These are phyloP conservation scores for Aspergillus piperis DNA, from an alignment of 2,329 filamentous ascomycete species.

Conservation along the genomic window DNA sequence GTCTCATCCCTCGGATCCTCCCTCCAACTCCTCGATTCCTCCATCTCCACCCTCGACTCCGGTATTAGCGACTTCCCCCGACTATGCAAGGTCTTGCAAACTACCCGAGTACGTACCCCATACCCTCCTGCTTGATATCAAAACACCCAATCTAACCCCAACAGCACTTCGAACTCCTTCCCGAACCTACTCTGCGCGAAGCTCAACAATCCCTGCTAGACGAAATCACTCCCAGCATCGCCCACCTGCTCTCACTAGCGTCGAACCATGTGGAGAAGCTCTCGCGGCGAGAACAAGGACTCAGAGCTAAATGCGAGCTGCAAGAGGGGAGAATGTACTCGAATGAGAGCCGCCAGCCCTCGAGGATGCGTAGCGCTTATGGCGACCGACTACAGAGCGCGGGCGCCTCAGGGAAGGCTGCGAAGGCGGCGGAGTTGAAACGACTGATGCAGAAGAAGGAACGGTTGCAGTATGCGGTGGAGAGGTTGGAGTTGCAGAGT, in stretches of 20 bases:
- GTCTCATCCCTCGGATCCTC: slow-evolving; percentile 63
- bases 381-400: slow-evolving; percentile 22
- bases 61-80: slow-evolving; percentile 66
- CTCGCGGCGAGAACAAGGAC: slow-evolving; percentile 76
- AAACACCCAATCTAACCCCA: slow-evolving; percentile 9
- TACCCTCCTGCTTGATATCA: neutral
- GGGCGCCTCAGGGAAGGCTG: slow-evolving; percentile 30
- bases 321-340: slow-evolving; percentile 70
- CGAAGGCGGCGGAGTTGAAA: slow-evolving; percentile 61
- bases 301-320: slow-evolving; percentile 79
- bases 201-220: slow-evolving; percentile 83
- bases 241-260: slow-evolving; percentile 76
- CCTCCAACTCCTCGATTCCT: slow-evolving; percentile 63
- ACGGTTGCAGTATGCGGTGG: slow-evolving; percentile 80
- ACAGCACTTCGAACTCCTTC: slow-evolving; percentile 90
- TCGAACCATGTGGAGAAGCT: slow-evolving; percentile 80
- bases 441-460: slow-evolving; percentile 80
- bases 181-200: slow-evolving; percentile 75
- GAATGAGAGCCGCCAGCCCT: slow-evolving; percentile 36
- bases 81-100: slow-evolving; percentile 63
- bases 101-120: slow-evolving; percentile 54
- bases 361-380: slow-evolving; percentile 22
- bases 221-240: slow-evolving; percentile 85
- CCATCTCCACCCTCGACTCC: slow-evolving; percentile 62
- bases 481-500: slow-evolving; percentile 82